Percentiles rank a stretch among this genome's conserved stretches.
phyloP scores from a whole-genome alignment of 176 grass and related monocot genomes.

The Oryza coarctata region DNA sequence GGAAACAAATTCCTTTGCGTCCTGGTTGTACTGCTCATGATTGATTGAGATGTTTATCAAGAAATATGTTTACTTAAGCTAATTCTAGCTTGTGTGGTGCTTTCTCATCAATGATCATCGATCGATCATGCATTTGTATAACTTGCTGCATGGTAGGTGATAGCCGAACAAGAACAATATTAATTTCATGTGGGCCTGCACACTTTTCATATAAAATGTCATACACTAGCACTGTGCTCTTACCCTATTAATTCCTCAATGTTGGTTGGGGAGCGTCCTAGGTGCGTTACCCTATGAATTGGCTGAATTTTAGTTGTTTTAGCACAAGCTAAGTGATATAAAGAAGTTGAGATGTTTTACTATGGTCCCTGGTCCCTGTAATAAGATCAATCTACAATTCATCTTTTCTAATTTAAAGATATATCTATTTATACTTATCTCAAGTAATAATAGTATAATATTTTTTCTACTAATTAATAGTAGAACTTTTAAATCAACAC shows the following conservation, averaged over 20 bases:
- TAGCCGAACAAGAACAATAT: neutral
- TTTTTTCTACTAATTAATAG: too few relatives aligned
- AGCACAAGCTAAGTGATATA: too few relatives aligned
- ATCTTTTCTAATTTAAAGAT: too few relatives aligned
- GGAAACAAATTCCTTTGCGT: slow-evolving; percentile 37
- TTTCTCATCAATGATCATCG: neutral
- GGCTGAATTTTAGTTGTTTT: too few relatives aligned
- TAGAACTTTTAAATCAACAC: too few relatives aligned
- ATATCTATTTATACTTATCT: too few relatives aligned
- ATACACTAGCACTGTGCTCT: neutral
- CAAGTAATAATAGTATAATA: too few relatives aligned
- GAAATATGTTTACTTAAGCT: neutral
- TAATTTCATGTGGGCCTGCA: neutral
- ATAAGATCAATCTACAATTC: too few relatives aligned
- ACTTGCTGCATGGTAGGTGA: neutral
- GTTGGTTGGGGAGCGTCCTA: neutral
- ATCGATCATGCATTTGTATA: neutral
- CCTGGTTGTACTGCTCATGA: slow-evolving; percentile 36
- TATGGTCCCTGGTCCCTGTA: too few relatives aligned
- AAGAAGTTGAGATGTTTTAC: too few relatives aligned
- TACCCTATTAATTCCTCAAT: neutral
- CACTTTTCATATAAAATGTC: neutral
- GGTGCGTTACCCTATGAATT: too few relatives aligned
- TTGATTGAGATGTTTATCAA: slow-evolving; percentile 12
- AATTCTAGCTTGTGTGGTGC: slow-evolving; percentile 17